A percentile compares a stretch with the other conserved stretches of the same genome.
Conservation (phyloP, 148 eudicot genomes). For the Suaeda aralocaspica region DNA sequence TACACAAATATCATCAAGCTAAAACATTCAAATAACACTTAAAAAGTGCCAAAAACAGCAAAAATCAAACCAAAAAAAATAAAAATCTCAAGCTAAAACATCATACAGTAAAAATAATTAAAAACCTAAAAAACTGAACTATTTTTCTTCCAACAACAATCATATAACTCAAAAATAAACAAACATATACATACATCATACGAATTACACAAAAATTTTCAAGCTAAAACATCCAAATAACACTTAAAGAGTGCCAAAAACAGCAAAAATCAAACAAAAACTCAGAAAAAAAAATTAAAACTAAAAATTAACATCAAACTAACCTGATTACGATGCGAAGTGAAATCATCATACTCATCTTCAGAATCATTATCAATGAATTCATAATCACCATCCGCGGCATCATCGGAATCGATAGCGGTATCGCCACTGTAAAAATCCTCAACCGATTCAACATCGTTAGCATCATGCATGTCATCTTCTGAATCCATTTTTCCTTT, state of each 20-base stretch:
- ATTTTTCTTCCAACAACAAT: no score
- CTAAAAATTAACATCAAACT: no score
- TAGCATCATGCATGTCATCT: conserved; percentile 74
- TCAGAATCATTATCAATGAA: conserved; percentile 68
- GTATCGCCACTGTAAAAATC: conserved; percentile 66
- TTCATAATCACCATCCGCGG: conserved; percentile 47
- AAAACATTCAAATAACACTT: background rate
- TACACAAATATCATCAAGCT: background rate
- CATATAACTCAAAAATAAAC: background rate
- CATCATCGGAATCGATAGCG: conserved; percentile 53
- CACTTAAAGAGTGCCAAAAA: no score
- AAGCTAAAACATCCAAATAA: no score
- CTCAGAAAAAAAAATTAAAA: no score
- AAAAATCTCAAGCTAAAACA: no score
- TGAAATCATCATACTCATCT: conserved; percentile 54
- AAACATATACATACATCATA: background rate
- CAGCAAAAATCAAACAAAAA: no score
- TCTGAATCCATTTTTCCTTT: conserved; percentile 53
- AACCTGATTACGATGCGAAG: conserved; percentile 56
- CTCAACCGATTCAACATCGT: conserved; percentile 55
- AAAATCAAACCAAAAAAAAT: no score
- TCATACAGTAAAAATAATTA: no score
- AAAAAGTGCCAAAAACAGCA: background rate
- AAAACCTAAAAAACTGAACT: no score
- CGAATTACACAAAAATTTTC: no score